Conservation (phyloP, 2,329 filamentous ascomycete species). For the Botrytis fabae region DNA sequence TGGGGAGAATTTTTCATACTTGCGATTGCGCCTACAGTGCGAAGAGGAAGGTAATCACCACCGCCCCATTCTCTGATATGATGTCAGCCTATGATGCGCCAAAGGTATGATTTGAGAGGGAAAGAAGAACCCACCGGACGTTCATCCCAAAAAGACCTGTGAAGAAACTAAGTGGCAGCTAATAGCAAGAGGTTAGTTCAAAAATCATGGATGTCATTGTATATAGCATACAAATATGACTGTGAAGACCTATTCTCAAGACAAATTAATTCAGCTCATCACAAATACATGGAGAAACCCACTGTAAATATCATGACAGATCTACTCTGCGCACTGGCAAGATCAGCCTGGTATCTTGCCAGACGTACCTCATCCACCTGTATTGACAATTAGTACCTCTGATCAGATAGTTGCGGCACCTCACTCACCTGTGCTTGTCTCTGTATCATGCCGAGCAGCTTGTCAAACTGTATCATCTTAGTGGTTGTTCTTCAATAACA, state of each 20-base stretch:
- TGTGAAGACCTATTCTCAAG: neutral
- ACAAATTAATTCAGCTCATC: neutral
- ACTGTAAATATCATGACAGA: conserved; percentile 9
- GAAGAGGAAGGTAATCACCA: neutral
- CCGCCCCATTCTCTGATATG: neutral
- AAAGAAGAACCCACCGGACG: neutral
- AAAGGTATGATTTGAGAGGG: neutral
- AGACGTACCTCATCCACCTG: neutral
- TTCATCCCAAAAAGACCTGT: conserved; percentile 9
- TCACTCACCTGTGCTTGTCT: neutral
- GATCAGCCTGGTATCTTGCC: conserved; percentile 1
- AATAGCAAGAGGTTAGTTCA: neutral
- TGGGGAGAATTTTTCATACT: neutral
- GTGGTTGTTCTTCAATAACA: neutral
- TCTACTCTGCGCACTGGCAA: neutral
- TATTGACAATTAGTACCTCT: neutral
- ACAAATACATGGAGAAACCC: neutral
- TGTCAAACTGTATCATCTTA: neutral
- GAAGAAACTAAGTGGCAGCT: conserved; percentile 7
- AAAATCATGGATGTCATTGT: neutral
- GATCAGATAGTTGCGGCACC: neutral
- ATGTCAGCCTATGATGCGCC: neutral
- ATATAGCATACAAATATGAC: neutral
- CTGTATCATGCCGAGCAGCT: neutral
- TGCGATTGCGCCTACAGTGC: neutral